Evolutionary conservation across 139 green algal genomes (phyloP), one percentile per base, ranked within the genome.

Genomic region (Axilococcus clingmanii): DNA sequence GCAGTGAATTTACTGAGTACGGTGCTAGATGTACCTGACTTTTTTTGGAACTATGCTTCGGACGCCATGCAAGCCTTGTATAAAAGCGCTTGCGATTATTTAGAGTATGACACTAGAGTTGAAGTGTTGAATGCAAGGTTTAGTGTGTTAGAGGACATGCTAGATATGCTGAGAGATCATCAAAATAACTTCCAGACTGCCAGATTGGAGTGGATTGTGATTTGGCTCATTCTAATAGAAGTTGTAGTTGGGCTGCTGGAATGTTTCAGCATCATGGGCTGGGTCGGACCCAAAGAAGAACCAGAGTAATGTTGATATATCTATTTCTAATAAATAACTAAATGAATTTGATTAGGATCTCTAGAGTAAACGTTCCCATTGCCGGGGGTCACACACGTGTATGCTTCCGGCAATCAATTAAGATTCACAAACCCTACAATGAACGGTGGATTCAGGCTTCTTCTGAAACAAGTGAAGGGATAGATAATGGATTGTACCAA

Each of bases 61-160:
- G 84, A 93, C 63, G 65, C 68, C 17, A 63, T 93, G 54, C 81
- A 78, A 45, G 65, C 57, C 1, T 70, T 88, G 69, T 86, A 86
- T 57, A 75, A 81, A 55, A 57, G 76, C 20, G 71, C 73, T n/a
- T 81, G 65, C 45, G 77, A 85, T 54, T 91, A 88, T 48, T 47
- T 88, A 59, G 74, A 82, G 58, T 69, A 79, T 33, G 70, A 80
- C 38, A 61, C 67, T 30, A 52, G 74, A 2, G 70, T 82, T 24
- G 70, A 79, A 53, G 69, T 79, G 11, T 41, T 81, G 15, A 81
- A 81, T 64, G 67, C 55, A 29, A 57, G 73, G 3, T 79, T 79
- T 31, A 56, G 74, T 41, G 73, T 87, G 52, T 69, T 90, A 35
- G 65, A 83, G 49, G 80, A 89, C 43, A 83, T 91, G 78, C 72